Evolutionary conservation across 805 yeast species (phyloP).

Genomic region (Scheffersomyces lignosus): DNA sequence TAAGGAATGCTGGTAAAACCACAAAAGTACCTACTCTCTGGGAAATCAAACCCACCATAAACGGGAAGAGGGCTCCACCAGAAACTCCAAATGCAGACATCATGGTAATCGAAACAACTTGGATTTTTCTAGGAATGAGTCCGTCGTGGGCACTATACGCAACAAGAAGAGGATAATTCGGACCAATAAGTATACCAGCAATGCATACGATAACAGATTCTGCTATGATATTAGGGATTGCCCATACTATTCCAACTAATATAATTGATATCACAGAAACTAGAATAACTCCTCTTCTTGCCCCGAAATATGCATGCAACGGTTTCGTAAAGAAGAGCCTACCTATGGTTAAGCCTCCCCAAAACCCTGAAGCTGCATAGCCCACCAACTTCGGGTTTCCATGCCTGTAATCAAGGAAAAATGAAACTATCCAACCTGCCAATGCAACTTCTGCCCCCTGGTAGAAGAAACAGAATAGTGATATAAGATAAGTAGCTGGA

Average conservation of each 20-base stretch:
- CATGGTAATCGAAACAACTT: slow-evolving; percentile 49
- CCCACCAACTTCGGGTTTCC: slow-evolving; percentile 52
- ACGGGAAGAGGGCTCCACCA: slow-evolving; percentile 60
- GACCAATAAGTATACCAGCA: slow-evolving; percentile 65
- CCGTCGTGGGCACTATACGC: slow-evolving; percentile 35
- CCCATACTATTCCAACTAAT: slow-evolving; percentile 49
- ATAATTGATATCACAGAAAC: slow-evolving; percentile 33
- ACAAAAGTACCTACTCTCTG: slow-evolving; percentile 48
- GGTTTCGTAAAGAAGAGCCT: slow-evolving; percentile 50
- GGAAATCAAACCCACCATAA: slow-evolving; percentile 51
- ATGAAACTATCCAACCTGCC: slow-evolving; percentile 73
- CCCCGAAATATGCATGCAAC: slow-evolving; percentile 41
- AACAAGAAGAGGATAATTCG: slow-evolving; percentile 56
- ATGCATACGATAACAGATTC: slow-evolving; percentile 49
- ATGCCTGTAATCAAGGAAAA: slow-evolving; percentile 52
- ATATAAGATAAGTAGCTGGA: slow-evolving; percentile 46
- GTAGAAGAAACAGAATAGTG: slow-evolving; percentile 58
- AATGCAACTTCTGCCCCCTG: slow-evolving; percentile 69
- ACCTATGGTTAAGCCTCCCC: slow-evolving; percentile 72
- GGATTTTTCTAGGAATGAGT: slow-evolving; percentile 52
- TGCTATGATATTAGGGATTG: slow-evolving; percentile 42
- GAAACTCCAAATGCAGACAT: slow-evolving; percentile 57
- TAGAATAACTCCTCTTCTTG: slow-evolving; percentile 43
- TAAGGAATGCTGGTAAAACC: slow-evolving; percentile 48
- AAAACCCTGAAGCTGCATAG: slow-evolving; percentile 65